Percentiles rank a stretch among this genome's conserved stretches.
Conservation (phyloP, 2,329 filamentous ascomycete genomes). For the Diaporthe sp. region DNA sequence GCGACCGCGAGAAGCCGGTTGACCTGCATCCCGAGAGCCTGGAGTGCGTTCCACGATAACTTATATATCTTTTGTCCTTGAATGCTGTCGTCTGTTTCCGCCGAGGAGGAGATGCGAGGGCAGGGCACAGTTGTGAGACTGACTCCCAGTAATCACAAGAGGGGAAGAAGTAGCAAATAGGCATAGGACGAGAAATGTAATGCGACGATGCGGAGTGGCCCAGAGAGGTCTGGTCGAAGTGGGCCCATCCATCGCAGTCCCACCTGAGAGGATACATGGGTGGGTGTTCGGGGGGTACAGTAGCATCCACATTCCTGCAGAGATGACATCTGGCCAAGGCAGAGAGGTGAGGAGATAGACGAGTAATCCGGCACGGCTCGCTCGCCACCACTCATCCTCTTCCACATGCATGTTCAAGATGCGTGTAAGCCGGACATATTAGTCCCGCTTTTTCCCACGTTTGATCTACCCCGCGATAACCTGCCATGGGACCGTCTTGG, state of each 20-base stretch:
- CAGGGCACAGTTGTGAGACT: background rate
- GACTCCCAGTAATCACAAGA: background rate
- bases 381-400: background rate
- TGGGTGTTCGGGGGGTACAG: background rate
- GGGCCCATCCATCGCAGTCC: conserved; percentile 2
- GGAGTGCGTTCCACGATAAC: background rate
- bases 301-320: conserved; percentile 1
- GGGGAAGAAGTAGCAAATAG: background rate
- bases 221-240: background rate
- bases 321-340: background rate
- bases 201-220: background rate
- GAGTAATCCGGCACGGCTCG: background rate
- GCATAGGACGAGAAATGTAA: background rate
- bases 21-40: background rate
- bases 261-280: background rate
- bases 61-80: too few relatives aligned
- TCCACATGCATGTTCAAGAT: background rate
- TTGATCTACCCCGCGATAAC: too few relatives aligned
- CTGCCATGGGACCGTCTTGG: background rate
- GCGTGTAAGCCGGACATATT: background rate
- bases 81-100: background rate
- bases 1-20: background rate
- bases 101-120: background rate
- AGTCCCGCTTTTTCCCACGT: background rate
- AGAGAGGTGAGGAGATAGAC: background rate